These are phyloP conservation scores for Discostella pseudostelligera DNA, from an alignment of 108 stramenopile species.

Conservation along the genomic window DNA sequence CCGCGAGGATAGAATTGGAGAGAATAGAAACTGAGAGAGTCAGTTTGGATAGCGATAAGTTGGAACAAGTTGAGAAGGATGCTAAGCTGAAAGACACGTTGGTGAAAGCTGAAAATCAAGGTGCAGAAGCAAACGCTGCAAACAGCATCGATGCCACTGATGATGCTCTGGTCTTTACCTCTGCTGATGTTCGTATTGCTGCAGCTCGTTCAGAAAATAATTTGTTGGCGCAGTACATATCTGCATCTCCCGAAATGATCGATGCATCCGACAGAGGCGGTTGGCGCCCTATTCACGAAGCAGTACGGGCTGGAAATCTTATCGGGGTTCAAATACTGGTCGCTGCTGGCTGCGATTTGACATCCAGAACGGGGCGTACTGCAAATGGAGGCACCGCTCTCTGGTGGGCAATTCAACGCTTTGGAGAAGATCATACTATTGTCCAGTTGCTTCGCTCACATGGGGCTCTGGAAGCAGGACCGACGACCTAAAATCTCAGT, in stretches of 20 bases:
- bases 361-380: constrained; percentile 27
- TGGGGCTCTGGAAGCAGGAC: constrained; percentile 26
- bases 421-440: constrained; percentile 32
- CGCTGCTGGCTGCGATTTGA: constrained; percentile 24
- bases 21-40: constrained; percentile 1
- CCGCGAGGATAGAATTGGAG: background rate
- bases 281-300: constrained; percentile 53
- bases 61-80: constrained; percentile 7
- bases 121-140: constrained; percentile 12
- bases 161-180: constrained; percentile 1
- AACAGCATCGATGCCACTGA: constrained; percentile 8
- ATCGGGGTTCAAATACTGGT: constrained; percentile 39
- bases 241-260: constrained; percentile 19
- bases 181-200: constrained; percentile 30
- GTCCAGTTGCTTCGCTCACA: constrained; percentile 33
- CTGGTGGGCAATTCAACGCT: constrained; percentile 44
- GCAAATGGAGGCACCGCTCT: constrained; percentile 38
- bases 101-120: constrained; percentile 2
- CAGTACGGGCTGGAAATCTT: constrained; percentile 44
- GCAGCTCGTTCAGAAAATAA: constrained; percentile 24
- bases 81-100: background rate
- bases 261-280: constrained; percentile 37
- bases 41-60: constrained; percentile 15
- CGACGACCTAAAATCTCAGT: background rate
- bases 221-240: constrained; percentile 28